phyloP scores from a whole-genome alignment of 108 stramenopile genomes.

The Fragilaria radians region DNA sequence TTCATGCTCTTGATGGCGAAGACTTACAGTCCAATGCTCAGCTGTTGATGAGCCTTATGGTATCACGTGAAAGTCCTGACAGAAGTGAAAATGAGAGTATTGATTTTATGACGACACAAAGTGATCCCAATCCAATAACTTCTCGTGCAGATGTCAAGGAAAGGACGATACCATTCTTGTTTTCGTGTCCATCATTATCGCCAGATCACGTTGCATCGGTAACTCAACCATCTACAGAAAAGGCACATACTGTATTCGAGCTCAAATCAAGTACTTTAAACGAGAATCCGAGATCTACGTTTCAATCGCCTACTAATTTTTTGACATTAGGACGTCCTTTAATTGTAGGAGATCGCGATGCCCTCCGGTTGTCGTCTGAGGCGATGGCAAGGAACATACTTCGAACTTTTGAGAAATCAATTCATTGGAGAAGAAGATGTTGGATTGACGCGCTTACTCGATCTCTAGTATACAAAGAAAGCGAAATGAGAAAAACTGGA shows the following conservation, averaged over 20 bases:
- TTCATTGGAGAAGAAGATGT: constrained; percentile 65
- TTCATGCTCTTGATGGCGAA: constrained; percentile 36
- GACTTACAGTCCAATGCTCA: constrained; percentile 65
- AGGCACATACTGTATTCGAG: too few species aligned
- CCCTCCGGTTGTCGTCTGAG: constrained; percentile 52
- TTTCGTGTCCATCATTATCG: constrained; percentile 9
- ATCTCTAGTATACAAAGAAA: constrained; percentile 46
- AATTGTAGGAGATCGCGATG: constrained; percentile 59
- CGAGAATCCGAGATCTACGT: too few species aligned
- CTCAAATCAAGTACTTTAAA: too few species aligned
- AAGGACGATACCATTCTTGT: background rate
- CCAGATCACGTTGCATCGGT: background rate
- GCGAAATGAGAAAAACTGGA: constrained; percentile 20
- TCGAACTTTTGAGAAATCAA: constrained; percentile 67
- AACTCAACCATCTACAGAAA: too few species aligned
- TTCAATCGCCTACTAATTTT: constrained; percentile 38
- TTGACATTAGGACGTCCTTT: constrained; percentile 49
- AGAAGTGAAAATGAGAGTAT: too few species aligned
- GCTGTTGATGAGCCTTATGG: constrained; percentile 72
- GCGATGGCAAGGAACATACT: constrained; percentile 71
- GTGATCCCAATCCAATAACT: too few species aligned
- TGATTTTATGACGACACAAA: too few species aligned
- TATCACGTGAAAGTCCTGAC: too few species aligned
- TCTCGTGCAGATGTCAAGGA: too few species aligned
- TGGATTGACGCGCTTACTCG: constrained; percentile 57